These are phyloP conservation scores for Aureobasidium sp. DNA, from an alignment of 2,329 filamentous ascomycete species.

Conservation along the genomic window DNA sequence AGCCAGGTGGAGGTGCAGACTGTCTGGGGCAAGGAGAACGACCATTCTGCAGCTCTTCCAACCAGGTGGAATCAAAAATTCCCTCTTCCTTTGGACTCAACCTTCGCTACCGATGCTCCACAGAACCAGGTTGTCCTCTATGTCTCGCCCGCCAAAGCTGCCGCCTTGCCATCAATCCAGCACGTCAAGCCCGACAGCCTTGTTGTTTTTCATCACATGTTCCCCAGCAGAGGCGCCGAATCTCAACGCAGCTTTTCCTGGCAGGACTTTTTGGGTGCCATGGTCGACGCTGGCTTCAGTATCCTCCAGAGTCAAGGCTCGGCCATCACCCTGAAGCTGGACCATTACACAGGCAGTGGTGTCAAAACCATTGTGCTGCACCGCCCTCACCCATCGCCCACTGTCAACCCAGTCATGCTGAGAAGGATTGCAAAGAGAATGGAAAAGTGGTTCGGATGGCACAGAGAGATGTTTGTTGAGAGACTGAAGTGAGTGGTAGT, in stretches of 20 bases:
- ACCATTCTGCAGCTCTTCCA: background rate
- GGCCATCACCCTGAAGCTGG: constrained; percentile 14
- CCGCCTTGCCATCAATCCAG: background rate
- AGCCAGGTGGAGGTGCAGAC: background rate
- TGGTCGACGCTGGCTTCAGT: constrained; percentile 16
- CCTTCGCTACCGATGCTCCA: background rate
- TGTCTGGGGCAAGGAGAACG: constrained; percentile 1
- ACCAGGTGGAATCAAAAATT: background rate
- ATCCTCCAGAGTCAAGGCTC: constrained; percentile 15
- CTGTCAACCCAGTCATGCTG: constrained; percentile 23
- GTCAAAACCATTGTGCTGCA: constrained; percentile 19
- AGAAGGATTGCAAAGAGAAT: constrained; percentile 22
- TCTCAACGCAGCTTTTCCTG: constrained; percentile 10
- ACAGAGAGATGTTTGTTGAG: constrained; percentile 17
- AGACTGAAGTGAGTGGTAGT: constrained; percentile 4
- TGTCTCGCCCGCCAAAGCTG: background rate
- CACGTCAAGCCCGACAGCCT: background rate
- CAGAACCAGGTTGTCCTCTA: background rate
- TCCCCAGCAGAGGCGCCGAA: background rate
- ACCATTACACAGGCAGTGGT: background rate
- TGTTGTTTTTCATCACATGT: background rate
- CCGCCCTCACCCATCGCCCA: constrained; percentile 22
- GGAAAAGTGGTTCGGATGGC: constrained; percentile 25
- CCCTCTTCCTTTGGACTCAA: background rate
- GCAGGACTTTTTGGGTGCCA: constrained; percentile 15